phyloP scores from a whole-genome alignment of 2,329 filamentous ascomycete species.

The Pyrenochaeta sp. region DNA sequence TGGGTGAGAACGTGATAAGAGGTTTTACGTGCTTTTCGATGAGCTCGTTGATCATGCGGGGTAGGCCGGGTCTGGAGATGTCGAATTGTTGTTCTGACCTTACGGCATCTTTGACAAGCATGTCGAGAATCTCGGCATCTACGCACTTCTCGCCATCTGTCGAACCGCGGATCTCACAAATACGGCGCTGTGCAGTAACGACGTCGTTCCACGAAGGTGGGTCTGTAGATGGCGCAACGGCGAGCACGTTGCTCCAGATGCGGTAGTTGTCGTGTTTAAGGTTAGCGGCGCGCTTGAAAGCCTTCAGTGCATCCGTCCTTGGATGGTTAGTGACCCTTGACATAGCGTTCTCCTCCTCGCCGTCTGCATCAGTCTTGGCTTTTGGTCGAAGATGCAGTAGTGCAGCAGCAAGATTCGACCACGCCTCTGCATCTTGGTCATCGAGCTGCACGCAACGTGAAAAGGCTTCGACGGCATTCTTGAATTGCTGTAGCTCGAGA shows the following conservation, averaged over 20 bases:
- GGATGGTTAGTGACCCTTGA: conserved; percentile 51
- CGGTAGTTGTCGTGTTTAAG: conserved; percentile 87
- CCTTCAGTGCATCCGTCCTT: conserved; percentile 77
- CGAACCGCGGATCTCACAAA: conserved; percentile 75
- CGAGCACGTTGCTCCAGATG: conserved; percentile 97
- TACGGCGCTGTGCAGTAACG: conserved; percentile 74
- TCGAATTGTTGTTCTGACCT: conserved; percentile 51
- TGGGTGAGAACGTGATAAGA: conserved; percentile 80
- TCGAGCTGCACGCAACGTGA: conserved; percentile 83
- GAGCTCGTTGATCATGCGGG: conserved; percentile 72
- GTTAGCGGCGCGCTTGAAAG: conserved; percentile 85
- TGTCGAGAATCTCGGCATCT: conserved; percentile 75
- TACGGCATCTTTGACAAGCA: conserved; percentile 76
- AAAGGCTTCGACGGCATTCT: conserved; percentile 84
- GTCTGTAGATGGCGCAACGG: conserved; percentile 78
- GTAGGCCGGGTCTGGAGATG: conserved; percentile 56
- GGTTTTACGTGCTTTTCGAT: conserved; percentile 79
- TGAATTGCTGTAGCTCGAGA: conserved; percentile 78
- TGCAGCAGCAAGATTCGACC: conserved; percentile 92
- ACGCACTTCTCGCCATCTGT: conserved; percentile 78
- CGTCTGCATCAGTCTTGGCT: conserved; percentile 45
- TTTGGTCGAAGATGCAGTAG: conserved; percentile 73
- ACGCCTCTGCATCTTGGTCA: conserved; percentile 88
- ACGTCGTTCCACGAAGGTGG: conserved; percentile 81
- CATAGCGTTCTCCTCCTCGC: conserved; percentile 49